Base-by-base conservation (phyloP, 257 asterid species). In the Jaltomata sinuosa region DNA sequence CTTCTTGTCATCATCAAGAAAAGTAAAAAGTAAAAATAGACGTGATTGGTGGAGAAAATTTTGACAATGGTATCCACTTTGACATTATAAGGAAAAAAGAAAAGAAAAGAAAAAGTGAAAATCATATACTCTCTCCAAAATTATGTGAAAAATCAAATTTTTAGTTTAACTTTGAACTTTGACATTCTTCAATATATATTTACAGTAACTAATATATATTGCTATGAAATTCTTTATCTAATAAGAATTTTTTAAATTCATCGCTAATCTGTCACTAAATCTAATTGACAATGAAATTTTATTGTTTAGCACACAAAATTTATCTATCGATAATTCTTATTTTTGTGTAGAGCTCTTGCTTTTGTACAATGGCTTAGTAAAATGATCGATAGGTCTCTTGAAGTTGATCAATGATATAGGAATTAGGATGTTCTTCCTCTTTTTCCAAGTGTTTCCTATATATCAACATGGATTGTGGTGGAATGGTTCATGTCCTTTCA, bases 1-100 rank as follows among this genome's bases (percentile, higher is more conserved):
- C 62, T 29, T 49, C 38, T 49, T 27, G 4, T 49, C 45, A 49
- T 49, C 14, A 49, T 76, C 3, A 47, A 2, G 16, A 29, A 49
- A 76, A n/a, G 29, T 8, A 1, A 36, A 76, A 77, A 9, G 27
- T 15, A 47, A 45, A 25, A 27, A 29, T 77, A 77, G 55, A 49
- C 81, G 81, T 77, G 81, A 77, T 77, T 77, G 81, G 81, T 27
- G 45, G 81, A 76, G 62, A 76, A 4, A 2, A 0, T 76, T 76
- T 47, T 47, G 57, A 77, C 62, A 16, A 47, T 77, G 27, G 36
- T 27, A 6, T 5, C 81, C 8, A 25, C 42, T 76, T 76, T 49
- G 62, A 77, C 45, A 77, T 27, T 49, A 27, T 27, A 45, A 65
- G 7, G 25, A 49, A 27, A 27, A 62, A 29, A 27, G 12, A n/a